phyloP scores from a whole-genome alignment of 371 early-diverging fungal genomes.

The Thermomucor indicae-seudaticae region DNA sequence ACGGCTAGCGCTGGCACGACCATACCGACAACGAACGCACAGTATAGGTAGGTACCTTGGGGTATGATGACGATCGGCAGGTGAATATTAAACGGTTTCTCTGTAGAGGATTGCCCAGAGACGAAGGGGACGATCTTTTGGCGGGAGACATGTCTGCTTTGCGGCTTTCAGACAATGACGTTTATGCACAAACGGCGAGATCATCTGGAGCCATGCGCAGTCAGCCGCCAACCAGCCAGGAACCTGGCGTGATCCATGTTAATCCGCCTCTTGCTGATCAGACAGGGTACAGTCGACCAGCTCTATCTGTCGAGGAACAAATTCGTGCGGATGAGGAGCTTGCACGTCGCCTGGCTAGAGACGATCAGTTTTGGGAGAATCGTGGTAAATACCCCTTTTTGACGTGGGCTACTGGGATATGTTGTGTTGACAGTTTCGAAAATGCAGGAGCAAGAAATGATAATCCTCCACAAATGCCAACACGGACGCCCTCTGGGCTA shows the following conservation, averaged over 20 bases:
- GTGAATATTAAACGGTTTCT: background rate
- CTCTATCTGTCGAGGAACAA: slow-evolving; percentile 30
- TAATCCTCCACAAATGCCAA: too few relatives aligned
- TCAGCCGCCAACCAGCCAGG: too few relatives aligned
- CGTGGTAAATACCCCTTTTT: slow-evolving; percentile 1
- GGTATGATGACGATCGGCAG: too few relatives aligned
- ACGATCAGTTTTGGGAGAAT: slow-evolving; percentile 17
- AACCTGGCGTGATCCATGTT: slow-evolving; percentile 18
- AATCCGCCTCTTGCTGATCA: slow-evolving; percentile 14
- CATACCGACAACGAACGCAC: slow-evolving; percentile 42
- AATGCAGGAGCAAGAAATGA: too few relatives aligned
- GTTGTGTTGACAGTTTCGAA: too few relatives aligned
- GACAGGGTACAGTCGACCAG: background rate
- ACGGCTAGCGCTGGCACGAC: slow-evolving; percentile 9
- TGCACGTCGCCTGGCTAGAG: slow-evolving; percentile 34
- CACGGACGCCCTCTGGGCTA: too few relatives aligned
- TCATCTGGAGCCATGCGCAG: slow-evolving; percentile 1
- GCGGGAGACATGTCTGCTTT: slow-evolving; percentile 47
- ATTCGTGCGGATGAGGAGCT: slow-evolving; percentile 42
- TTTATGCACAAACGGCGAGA: slow-evolving; percentile 32
- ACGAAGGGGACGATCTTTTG: slow-evolving; percentile 41
- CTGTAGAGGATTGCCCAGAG: slow-evolving; percentile 34
- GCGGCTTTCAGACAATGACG: slow-evolving; percentile 45
- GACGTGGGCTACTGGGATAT: too few relatives aligned
- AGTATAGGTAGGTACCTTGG: slow-evolving; percentile 24